These are phyloP conservation scores for Kuraishia borneana DNA, from an alignment of 805 yeast species.

Conservation along the genomic window DNA sequence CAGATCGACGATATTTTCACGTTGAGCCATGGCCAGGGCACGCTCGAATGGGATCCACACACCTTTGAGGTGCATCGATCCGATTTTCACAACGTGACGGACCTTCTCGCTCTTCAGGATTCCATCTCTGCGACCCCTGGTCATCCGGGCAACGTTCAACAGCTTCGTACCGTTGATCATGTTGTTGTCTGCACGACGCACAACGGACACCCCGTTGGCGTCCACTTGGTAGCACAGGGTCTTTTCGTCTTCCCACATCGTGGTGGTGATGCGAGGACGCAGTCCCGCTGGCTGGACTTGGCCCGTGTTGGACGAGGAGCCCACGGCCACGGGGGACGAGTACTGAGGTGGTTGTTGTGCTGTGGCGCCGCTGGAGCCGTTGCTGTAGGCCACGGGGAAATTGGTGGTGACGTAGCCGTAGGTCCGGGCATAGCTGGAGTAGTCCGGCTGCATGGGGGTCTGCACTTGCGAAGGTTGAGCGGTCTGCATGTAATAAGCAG, in stretches of 20 bases:
- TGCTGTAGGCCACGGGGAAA: conserved; percentile 2
- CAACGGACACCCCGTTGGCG: conserved; percentile 70
- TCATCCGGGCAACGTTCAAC: conserved; percentile 77
- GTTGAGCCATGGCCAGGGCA: conserved; percentile 57
- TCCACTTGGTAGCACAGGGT: conserved; percentile 81
- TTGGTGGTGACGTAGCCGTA: conserved; percentile 3
- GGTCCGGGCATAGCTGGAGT: conserved; percentile 1
- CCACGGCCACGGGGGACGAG: not conserved
- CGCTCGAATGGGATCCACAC: conserved; percentile 72
- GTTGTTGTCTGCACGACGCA: conserved; percentile 74
- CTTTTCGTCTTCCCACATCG: conserved; percentile 76
- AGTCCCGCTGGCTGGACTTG: conserved; percentile 28
- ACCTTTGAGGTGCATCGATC: conserved; percentile 67
- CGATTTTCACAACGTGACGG: conserved; percentile 60
- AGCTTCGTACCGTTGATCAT: conserved; percentile 82
- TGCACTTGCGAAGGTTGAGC: conserved; percentile 1
- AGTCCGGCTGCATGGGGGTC: conserved; percentile 2
- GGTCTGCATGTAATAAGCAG: conserved; percentile 2
- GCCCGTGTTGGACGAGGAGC: conserved; percentile 17
- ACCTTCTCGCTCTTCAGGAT: conserved; percentile 56
- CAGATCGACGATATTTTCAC: conserved; percentile 51
- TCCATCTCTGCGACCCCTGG: conserved; percentile 77
- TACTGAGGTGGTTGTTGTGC: conserved; percentile 1
- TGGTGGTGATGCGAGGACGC: conserved; percentile 57
- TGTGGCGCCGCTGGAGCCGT: not conserved